Percentiles rank a stretch among this genome's conserved stretches.
Conservation (phyloP, 129 eudicot species). For the Ambrosia trifida region DNA sequence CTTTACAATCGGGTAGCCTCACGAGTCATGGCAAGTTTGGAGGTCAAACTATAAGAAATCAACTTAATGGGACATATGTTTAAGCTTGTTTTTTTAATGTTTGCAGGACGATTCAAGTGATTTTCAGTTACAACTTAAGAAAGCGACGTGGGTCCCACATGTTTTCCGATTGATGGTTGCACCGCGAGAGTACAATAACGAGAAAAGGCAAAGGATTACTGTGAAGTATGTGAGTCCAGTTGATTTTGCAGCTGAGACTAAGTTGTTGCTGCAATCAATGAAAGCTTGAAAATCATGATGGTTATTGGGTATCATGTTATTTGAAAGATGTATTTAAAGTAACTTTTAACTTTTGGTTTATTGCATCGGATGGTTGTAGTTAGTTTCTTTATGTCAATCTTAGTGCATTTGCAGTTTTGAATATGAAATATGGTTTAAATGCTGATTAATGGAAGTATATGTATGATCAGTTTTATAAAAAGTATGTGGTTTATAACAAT, state of each 20-base stretch:
- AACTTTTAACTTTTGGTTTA: neutral
- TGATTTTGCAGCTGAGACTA: slow-evolving; percentile 81
- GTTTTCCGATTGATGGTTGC: slow-evolving; percentile 72
- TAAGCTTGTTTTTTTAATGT: neutral
- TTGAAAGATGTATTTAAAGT: neutral
- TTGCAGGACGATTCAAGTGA: slow-evolving; percentile 54
- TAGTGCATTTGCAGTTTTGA: neutral
- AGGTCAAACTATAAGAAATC: neutral
- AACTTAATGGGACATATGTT: neutral
- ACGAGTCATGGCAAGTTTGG: no score
- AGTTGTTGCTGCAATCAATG: slow-evolving; percentile 54
- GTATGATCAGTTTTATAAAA: neutral
- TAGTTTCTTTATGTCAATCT: neutral
- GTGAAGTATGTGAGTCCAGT: slow-evolving; percentile 60
- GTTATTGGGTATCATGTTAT: neutral
- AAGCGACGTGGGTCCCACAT: slow-evolving; percentile 71
- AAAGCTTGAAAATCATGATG: slow-evolving; percentile 32
- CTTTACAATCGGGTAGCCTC: no score
- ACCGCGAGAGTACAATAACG: slow-evolving; percentile 67
- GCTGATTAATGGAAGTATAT: neutral
- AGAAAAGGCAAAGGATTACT: slow-evolving; percentile 76
- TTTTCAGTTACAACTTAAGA: slow-evolving; percentile 58
- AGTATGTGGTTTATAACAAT: neutral
- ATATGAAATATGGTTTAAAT: neutral
- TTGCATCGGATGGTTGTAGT: neutral